These are phyloP conservation scores for Silybum marianum DNA, from an alignment of 129 eudicot genomes.

Conservation along the genomic window DNA sequence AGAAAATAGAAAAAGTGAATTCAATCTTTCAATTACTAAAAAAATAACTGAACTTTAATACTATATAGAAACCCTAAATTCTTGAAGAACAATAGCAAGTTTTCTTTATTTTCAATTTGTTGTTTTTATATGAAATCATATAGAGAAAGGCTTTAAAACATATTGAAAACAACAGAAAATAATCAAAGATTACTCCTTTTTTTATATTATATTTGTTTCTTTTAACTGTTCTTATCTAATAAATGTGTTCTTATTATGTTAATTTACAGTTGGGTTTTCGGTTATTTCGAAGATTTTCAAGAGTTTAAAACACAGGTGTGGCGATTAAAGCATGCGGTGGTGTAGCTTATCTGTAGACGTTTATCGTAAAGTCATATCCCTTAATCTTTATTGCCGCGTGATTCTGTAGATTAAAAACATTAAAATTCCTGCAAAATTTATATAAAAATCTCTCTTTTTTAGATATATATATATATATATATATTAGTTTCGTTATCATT, in stretches of 20 bases:
- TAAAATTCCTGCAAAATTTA: background rate
- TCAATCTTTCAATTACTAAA: background rate
- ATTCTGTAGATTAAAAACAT: conserved; percentile 59
- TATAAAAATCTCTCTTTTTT: background rate
- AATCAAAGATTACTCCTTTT: background rate
- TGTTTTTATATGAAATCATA: background rate
- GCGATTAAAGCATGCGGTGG: conserved; percentile 81
- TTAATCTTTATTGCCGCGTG: conserved; percentile 85
- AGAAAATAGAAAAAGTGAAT: background rate
- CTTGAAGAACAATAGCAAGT: background rate
- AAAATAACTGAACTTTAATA: background rate
- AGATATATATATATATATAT: no score
- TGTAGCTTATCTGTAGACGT: conserved; percentile 74
- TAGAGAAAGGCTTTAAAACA: background rate
- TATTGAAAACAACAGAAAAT: background rate
- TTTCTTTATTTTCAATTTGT: background rate
- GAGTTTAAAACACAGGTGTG: conserved; percentile 28
- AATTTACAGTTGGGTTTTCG: conserved; percentile 12
- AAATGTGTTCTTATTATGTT: conserved; percentile 25
- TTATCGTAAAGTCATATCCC: conserved; percentile 68
- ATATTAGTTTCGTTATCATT: background rate
- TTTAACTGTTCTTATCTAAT: background rate
- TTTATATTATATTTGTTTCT: background rate
- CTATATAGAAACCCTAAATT: background rate
- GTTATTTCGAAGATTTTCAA: conserved; percentile 13